phyloP scores from a whole-genome alignment of 148 eudicot genomes.

The Chenopodium berlandieri region DNA sequence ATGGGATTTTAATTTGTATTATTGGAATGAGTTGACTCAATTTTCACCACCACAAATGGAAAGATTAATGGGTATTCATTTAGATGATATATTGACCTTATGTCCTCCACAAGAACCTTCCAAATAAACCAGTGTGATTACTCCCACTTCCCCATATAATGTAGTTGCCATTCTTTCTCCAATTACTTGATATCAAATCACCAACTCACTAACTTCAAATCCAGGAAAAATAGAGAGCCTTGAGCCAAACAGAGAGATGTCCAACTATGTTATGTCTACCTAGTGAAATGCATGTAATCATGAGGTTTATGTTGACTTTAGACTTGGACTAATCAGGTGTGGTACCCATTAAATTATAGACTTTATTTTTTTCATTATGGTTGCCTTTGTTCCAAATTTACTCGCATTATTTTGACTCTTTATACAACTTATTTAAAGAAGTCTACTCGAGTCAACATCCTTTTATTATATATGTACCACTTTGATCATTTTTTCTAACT shows the following conservation, averaged over 20 bases:
- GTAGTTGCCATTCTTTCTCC: conserved; percentile 30
- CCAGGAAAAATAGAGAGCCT: not conserved
- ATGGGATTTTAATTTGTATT: not conserved
- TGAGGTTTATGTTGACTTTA: conserved; percentile 10
- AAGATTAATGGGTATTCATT: conserved; percentile 17
- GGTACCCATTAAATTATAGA: not conserved
- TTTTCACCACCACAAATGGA: conserved; percentile 32
- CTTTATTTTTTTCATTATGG: not conserved
- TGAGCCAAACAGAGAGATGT: not conserved
- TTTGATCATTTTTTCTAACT: too few species aligned
- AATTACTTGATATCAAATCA: conserved; percentile 32
- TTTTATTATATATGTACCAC: too few species aligned
- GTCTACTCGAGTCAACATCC: too few species aligned
- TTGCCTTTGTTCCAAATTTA: too few species aligned
- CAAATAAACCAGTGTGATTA: not conserved
- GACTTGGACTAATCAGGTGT: not conserved
- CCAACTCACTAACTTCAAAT: conserved; percentile 13
- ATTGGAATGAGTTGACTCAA: conserved; percentile 27
- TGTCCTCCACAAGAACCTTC: conserved; percentile 28
- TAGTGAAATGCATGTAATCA: conserved; percentile 11
- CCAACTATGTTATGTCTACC: conserved; percentile 25
- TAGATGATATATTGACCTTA: conserved; percentile 25
- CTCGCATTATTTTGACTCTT: too few species aligned
- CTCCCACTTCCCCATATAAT: conserved; percentile 24
- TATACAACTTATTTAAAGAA: too few species aligned